Conservation (phyloP, 176 grass and related monocot genomes). For the Calamus simplicifolius region DNA sequence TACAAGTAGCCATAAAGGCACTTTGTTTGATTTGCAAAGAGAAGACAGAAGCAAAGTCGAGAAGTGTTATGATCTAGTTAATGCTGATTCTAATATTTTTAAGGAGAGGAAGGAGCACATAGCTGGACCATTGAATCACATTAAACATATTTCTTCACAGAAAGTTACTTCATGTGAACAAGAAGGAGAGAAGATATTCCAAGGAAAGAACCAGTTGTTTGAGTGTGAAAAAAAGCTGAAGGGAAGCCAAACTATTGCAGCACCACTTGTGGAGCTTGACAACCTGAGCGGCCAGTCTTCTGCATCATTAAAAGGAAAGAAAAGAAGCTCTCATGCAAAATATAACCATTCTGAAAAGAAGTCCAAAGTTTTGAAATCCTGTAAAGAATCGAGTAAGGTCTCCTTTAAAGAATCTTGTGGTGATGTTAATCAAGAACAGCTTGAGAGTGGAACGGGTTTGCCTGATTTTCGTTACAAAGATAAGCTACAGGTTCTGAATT, state of each 20-base stretch:
- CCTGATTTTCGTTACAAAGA: conserved; percentile 32
- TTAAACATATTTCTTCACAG: conserved; percentile 36
- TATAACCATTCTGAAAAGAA: conserved; percentile 45
- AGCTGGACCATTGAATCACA: conserved; percentile 29
- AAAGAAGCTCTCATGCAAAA: conserved; percentile 41
- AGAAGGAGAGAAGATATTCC: conserved; percentile 30
- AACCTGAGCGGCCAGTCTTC: conserved; percentile 29
- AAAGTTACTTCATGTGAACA: conserved; percentile 34
- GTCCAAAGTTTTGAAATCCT: conserved; percentile 35
- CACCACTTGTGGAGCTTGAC: conserved; percentile 37
- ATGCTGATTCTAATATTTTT: conserved; percentile 38
- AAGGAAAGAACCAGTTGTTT: conserved; percentile 22
- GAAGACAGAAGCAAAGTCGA: conserved; percentile 61
- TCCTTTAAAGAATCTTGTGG: conserved; percentile 27
- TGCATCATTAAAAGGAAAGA: conserved; percentile 47
- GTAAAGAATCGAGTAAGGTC: conserved; percentile 33
- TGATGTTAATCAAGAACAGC: conserved; percentile 6
- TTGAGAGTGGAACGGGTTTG: conserved; percentile 44
- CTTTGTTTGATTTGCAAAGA: conserved; percentile 40
- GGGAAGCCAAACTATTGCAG: conserved; percentile 41
- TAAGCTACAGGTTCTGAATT: conserved; percentile 29
- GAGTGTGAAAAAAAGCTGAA: conserved; percentile 50
- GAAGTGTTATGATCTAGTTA: conserved; percentile 29
- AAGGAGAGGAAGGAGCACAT: conserved; percentile 39
- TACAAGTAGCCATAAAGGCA: conserved; percentile 30